phyloP scores from a whole-genome alignment of 163 green algal species.

The Prototheca cutis region DNA sequence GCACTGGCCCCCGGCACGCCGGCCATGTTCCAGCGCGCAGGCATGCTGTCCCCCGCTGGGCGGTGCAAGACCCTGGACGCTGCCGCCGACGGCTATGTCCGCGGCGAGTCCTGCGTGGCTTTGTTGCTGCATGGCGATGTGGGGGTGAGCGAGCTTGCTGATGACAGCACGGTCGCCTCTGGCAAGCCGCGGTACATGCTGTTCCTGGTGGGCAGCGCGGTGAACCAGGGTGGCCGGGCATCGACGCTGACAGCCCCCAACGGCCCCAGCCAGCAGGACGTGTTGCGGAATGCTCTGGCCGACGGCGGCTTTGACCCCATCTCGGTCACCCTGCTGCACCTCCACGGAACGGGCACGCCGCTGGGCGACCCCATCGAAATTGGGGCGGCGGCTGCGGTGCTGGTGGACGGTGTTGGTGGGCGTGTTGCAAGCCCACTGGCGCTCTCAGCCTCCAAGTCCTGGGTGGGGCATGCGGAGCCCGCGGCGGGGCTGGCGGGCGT shows the following conservation, averaged over 20 bases:
- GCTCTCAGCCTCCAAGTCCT: constrained; percentile 45
- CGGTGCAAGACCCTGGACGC: constrained; percentile 79
- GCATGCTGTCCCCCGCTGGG: constrained; percentile 62
- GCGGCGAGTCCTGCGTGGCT: constrained; percentile 46
- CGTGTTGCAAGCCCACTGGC: constrained; percentile 2
- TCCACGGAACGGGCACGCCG: constrained; percentile 69
- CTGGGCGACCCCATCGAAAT: constrained; percentile 80
- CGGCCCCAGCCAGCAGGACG: constrained; percentile 61
- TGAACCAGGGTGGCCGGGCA: constrained; percentile 39
- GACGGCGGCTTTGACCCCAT: constrained; percentile 21
- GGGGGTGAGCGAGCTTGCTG: neutral
- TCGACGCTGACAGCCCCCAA: constrained; percentile 47
- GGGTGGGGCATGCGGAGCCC: constrained; percentile 62
- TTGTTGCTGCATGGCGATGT: constrained; percentile 9
- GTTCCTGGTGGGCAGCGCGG: constrained; percentile 23
- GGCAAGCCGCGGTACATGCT: too few relatives aligned
- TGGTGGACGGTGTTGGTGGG: constrained; percentile 31
- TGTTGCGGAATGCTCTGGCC: constrained; percentile 45
- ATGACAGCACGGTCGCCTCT: constrained; percentile 14
- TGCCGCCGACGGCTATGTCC: constrained; percentile 72
- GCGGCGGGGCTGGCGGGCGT: constrained; percentile 65
- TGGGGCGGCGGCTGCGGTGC: constrained; percentile 44
- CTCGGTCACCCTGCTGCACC: constrained; percentile 38
- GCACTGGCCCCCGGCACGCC: constrained; percentile 21
- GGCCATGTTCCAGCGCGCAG: constrained; percentile 33